phyloP scores from a whole-genome alignment of 495 filamentous ascomycete genomes.

The Penicillium lividum region DNA sequence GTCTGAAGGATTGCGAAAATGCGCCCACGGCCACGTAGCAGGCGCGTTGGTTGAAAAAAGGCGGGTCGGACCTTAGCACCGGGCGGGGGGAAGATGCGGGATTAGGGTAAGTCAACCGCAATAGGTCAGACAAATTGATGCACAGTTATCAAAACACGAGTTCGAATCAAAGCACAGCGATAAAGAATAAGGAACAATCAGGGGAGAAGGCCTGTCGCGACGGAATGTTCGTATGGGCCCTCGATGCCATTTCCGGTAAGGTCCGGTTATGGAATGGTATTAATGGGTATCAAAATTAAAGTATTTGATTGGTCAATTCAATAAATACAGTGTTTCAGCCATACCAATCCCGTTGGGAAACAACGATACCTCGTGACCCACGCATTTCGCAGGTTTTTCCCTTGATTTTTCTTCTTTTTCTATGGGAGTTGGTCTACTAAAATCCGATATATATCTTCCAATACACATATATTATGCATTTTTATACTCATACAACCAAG shows the following conservation, averaged over 20 bases:
- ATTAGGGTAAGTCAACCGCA: neutral
- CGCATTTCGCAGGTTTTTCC: neutral
- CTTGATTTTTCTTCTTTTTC: neutral
- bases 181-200: constrained; percentile 25
- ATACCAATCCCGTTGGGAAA: neutral
- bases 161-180: constrained; percentile 4
- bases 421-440: too few relatives aligned
- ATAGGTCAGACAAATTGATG: neutral
- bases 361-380: neutral
- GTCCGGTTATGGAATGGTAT: constrained; percentile 19
- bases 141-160: constrained; percentile 4
- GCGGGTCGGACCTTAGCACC: constrained; percentile 14
- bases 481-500: too few relatives aligned
- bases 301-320: constrained; percentile 12
- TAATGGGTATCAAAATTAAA: constrained; percentile 5
- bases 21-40: constrained; percentile 51
- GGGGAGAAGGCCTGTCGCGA: constrained; percentile 30
- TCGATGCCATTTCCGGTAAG: constrained; percentile 30
- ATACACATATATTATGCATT: too few relatives aligned
- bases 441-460: too few relatives aligned
- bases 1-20: constrained; percentile 28
- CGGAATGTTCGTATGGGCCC: constrained; percentile 17
- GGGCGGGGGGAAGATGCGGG: constrained; percentile 1
- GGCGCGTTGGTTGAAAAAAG: constrained; percentile 38
- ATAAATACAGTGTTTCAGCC: neutral